These are phyloP conservation scores for Erythrophleum ivorense DNA, from an alignment of 331 rosid species.

Conservation along the genomic window DNA sequence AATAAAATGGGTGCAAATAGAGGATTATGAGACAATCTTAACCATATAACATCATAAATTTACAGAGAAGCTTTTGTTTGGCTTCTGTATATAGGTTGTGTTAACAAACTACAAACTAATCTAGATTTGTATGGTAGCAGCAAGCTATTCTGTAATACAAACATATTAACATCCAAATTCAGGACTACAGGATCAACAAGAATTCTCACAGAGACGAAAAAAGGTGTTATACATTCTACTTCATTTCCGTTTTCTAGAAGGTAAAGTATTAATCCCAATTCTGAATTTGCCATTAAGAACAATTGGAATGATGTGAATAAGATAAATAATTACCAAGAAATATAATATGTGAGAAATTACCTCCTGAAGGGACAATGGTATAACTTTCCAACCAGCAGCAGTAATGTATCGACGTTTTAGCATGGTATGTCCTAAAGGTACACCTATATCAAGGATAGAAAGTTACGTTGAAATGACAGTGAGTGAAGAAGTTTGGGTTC, in stretches of 20 bases:
- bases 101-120: background rate
- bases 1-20: background rate
- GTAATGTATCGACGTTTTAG: slow-evolving; percentile 78
- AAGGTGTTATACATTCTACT: background rate
- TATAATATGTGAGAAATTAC: slow-evolving; percentile 48
- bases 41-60: background rate
- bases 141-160: background rate
- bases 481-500: slow-evolving; percentile 3
- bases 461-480: slow-evolving; percentile 25
- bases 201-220: background rate
- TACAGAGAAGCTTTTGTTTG: background rate
- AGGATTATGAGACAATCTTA: background rate
- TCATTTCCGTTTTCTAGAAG: background rate
- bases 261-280: background rate
- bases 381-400: slow-evolving; percentile 83
- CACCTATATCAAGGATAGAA: slow-evolving; percentile 53
- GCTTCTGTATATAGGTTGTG: background rate
- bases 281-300: slow-evolving; percentile 3
- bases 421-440: slow-evolving; percentile 86
- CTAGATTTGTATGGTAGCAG: slow-evolving; percentile 10
- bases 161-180: background rate
- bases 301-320: background rate
- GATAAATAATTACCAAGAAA: slow-evolving; percentile 8
- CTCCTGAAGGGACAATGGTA: slow-evolving; percentile 75
- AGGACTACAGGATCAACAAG: background rate